Conservation (phyloP, 805 yeast species). For the Aciculoconidium aculeatum region DNA sequence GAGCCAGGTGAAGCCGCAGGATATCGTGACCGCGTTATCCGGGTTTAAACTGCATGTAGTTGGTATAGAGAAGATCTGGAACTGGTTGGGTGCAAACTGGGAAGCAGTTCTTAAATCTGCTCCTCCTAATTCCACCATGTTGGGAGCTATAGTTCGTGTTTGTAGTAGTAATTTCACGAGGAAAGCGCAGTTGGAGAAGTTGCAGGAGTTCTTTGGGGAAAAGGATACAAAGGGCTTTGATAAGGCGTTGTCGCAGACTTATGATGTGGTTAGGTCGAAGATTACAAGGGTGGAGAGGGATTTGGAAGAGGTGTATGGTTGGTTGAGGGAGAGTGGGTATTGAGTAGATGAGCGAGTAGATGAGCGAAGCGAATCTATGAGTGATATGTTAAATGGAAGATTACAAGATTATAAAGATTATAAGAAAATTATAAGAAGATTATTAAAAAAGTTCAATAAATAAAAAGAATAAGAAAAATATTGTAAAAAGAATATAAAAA, state of each 20-base stretch:
- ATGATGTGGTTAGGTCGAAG: conserved; percentile 54
- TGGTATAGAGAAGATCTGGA: conserved; percentile 69
- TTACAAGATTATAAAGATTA: no score
- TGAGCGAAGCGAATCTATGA: no score
- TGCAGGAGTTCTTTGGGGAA: conserved; percentile 44
- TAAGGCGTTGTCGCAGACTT: conserved; percentile 58
- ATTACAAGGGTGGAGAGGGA: conserved; percentile 57
- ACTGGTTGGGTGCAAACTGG: conserved; percentile 73
- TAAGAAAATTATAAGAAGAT: no score
- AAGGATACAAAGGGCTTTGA: conserved; percentile 60
- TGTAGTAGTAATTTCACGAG: conserved; percentile 59
- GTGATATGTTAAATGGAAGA: no score
- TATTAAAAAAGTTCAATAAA: no score
- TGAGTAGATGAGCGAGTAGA: no score
- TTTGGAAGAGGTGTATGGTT: conserved; percentile 36
- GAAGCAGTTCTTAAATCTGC: conserved; percentile 55
- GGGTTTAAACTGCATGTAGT: conserved; percentile 58
- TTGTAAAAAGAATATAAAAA: no score
- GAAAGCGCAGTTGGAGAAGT: conserved; percentile 44
- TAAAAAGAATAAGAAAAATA: no score
- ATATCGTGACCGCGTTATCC: conserved; percentile 68
- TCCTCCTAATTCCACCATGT: conserved; percentile 79
- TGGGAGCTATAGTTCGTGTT: conserved; percentile 65
- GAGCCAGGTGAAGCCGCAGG: conserved; percentile 61
- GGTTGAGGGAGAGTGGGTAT: conserved; percentile 41